Conservation (phyloP, 805 yeast genomes). For the Diddensiella santjacobensis region DNA sequence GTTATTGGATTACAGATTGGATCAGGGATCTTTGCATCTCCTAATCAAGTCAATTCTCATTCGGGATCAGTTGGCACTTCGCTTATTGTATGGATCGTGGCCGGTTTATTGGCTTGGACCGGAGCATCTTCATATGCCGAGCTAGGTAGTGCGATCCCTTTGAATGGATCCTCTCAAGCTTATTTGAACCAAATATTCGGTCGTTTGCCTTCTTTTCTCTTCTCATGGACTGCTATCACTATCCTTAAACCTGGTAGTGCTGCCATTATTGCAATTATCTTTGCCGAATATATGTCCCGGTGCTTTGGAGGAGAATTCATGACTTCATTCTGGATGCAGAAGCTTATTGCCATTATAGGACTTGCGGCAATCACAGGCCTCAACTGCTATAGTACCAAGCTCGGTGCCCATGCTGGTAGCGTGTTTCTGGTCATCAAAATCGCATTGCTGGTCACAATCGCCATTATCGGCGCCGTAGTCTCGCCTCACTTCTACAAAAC, state of each 20-base stretch:
- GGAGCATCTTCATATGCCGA: slow-evolving; percentile 43
- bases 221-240: slow-evolving; percentile 38
- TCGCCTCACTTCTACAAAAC: slow-evolving; percentile 20
- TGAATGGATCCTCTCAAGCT: slow-evolving; percentile 41
- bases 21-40: slow-evolving; percentile 42
- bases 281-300: slow-evolving; percentile 37
- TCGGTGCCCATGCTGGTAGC: slow-evolving; percentile 34
- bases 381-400: slow-evolving; percentile 29
- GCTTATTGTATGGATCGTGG: slow-evolving; percentile 36
- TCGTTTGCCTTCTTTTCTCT: slow-evolving; percentile 36
- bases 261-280: slow-evolving; percentile 39
- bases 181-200: slow-evolving; percentile 37
- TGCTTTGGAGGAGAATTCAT: slow-evolving; percentile 19
- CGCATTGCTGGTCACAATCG: slow-evolving; percentile 29
- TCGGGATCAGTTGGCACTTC: slow-evolving; percentile 39
- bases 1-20: slow-evolving; percentile 44
- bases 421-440: slow-evolving; percentile 35
- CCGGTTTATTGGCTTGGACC: slow-evolving; percentile 42
- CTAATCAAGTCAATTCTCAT: slow-evolving; percentile 36
- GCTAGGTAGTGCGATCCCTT: slow-evolving; percentile 39
- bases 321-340: slow-evolving; percentile 29
- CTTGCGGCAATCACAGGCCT: slow-evolving; percentile 26
- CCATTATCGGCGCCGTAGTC: slow-evolving; percentile 31
- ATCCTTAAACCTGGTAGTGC: slow-evolving; percentile 40
- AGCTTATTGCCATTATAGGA: slow-evolving; percentile 32